A percentile compares a stretch with the other conserved stretches of the same genome.
phyloP scores from a whole-genome alignment of 2,329 filamentous ascomycete species.

The Anisogramma anomala region DNA sequence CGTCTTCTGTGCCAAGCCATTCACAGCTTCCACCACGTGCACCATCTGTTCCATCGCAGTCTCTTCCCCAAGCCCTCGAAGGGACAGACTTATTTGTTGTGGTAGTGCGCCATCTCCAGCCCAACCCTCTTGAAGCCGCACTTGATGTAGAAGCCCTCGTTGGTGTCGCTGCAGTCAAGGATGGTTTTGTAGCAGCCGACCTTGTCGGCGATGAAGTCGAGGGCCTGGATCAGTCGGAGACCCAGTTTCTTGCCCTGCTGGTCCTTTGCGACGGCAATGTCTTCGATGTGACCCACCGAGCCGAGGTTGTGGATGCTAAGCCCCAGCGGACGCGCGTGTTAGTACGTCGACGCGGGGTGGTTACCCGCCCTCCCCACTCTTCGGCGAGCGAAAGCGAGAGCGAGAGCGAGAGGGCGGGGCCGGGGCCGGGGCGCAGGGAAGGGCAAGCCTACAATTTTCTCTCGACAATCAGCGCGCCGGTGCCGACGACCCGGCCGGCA shows the following conservation, averaged over 20 bases:
- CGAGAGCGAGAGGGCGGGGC: conserved; percentile 2
- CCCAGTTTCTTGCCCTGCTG: conserved; percentile 97
- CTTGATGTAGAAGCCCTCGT: conserved; percentile 97
- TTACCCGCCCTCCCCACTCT: no score
- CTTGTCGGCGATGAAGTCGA: conserved; percentile 77
- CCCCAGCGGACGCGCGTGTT: neutral
- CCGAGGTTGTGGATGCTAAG: conserved; percentile 62
- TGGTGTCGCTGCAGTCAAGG: conserved; percentile 88
- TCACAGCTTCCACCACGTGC: conserved; percentile 12
- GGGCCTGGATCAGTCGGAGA: conserved; percentile 80
- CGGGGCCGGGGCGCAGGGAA: no score
- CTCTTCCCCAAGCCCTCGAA: neutral
- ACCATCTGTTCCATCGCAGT: neutral
- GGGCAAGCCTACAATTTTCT: conserved; percentile 86
- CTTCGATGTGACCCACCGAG: conserved; percentile 88
- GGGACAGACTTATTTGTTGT: conserved; percentile 36
- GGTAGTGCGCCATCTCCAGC: conserved; percentile 95
- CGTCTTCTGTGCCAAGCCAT: neutral
- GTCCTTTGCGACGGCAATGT: conserved; percentile 88
- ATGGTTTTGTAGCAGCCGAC: conserved; percentile 97
- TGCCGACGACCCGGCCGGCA: conserved; percentile 66
- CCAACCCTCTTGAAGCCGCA: conserved; percentile 89
- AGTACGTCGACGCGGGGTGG: no score
- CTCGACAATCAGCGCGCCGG: conserved; percentile 82
- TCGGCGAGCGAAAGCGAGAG: neutral